These are phyloP conservation scores for Malus hybrid DNA, from an alignment of 331 rosid genomes.

Conservation along the genomic window DNA sequence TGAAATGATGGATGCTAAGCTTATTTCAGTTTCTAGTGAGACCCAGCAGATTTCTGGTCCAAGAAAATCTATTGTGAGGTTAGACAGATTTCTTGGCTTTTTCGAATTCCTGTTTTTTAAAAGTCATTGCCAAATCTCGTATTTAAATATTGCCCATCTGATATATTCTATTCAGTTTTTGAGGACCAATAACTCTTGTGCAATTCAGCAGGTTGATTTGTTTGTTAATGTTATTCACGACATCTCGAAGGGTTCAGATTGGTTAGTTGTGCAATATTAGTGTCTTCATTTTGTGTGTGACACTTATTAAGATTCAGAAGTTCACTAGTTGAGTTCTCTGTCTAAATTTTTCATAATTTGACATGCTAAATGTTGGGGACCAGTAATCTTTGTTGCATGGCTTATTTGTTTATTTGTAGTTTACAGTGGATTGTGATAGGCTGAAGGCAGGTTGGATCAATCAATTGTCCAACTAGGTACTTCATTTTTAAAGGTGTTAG, in stretches of 20 bases:
- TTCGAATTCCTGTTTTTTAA: neutral
- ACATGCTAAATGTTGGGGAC: neutral
- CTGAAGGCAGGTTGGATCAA: neutral
- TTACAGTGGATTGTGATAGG: neutral
- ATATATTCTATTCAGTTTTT: neutral
- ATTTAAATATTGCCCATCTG: neutral
- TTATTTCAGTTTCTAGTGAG: constrained; percentile 53
- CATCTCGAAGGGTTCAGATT: neutral
- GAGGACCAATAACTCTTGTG: neutral
- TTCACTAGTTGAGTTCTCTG: neutral
- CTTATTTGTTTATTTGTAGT: neutral
- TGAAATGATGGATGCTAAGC: constrained; percentile 51
- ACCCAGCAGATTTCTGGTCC: constrained; percentile 42
- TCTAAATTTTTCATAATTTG: neutral
- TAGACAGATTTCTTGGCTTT: constrained; percentile 13
- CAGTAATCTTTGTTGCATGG: neutral
- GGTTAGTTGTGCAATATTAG: neutral
- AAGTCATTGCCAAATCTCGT: neutral
- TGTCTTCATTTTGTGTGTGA: neutral
- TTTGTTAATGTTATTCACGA: neutral
- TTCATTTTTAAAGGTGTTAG: neutral
- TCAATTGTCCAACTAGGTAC: neutral
- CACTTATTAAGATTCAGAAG: neutral
- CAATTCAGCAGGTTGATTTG: neutral
- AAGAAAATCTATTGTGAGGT: constrained; percentile 73